phyloP scores from a whole-genome alignment of 805 yeast genomes.

The Candida takata region DNA sequence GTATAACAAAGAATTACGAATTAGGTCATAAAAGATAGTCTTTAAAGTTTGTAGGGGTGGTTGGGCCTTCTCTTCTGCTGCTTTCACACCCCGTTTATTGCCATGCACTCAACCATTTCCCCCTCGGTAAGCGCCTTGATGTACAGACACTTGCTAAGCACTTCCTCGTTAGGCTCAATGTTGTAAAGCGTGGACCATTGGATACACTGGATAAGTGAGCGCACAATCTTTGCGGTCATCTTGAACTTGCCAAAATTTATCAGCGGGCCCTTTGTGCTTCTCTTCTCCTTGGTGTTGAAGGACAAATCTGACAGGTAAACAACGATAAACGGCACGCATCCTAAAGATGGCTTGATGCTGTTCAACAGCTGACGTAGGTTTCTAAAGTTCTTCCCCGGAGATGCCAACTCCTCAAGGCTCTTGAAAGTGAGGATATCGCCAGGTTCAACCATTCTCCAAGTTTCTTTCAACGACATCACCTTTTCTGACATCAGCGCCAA shows the following conservation, averaged over 20 bases:
- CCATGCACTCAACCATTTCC: constrained; percentile 48
- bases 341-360: constrained; percentile 53
- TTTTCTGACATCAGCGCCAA: constrained; percentile 69
- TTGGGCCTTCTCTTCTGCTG: too few relatives aligned
- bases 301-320: constrained; percentile 77
- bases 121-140: constrained; percentile 66
- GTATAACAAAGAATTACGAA: too few relatives aligned
- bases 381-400: constrained; percentile 68
- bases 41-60: too few relatives aligned
- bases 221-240: constrained; percentile 69
- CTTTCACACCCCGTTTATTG: not conserved
- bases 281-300: constrained; percentile 53
- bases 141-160: constrained; percentile 79
- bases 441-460: constrained; percentile 70
- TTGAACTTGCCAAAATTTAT: constrained; percentile 76
- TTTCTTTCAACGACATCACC: constrained; percentile 50
- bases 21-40: too few relatives aligned
- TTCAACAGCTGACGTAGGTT: constrained; percentile 58
- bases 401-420: constrained; percentile 60
- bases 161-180: constrained; percentile 48
- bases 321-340: constrained; percentile 89
- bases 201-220: constrained; percentile 69
- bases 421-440: constrained; percentile 66
- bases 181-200: constrained; percentile 77
- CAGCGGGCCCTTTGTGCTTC: constrained; percentile 24